Conservation (phyloP, 495 filamentous ascomycete species). For the Podospora pseudocomata region DNA sequence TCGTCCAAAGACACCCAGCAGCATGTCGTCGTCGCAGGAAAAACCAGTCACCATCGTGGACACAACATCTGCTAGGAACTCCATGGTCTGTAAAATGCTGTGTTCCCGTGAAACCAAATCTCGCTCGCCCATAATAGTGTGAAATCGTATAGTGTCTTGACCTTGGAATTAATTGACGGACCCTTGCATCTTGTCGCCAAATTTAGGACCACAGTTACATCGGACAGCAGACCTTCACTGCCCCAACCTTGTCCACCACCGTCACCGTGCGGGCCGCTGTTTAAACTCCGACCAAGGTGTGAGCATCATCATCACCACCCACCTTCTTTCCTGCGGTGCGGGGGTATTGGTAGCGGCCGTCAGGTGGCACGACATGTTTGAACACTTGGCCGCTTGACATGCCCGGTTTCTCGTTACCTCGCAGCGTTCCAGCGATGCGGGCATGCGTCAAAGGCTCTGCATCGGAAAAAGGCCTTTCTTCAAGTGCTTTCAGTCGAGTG, state of each 20-base stretch:
- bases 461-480: constrained; percentile 1
- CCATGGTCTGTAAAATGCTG: background rate
- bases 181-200: constrained; percentile 13
- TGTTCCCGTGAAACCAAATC: constrained; percentile 5
- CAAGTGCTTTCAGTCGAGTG: background rate
- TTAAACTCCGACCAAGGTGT: constrained; percentile 11
- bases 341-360: background rate
- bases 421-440: constrained; percentile 5
- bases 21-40: constrained; percentile 1
- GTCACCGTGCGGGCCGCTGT: constrained; percentile 9
- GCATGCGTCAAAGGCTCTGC: background rate
- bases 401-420: constrained; percentile 4
- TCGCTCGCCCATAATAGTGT: background rate
- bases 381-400: background rate
- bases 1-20: background rate
- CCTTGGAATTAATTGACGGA: constrained; percentile 14
- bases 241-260: constrained; percentile 3
- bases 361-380: constrained; percentile 1
- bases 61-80: background rate
- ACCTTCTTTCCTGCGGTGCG: background rate
- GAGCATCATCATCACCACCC: background rate
- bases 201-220: constrained; percentile 11
- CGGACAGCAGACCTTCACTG: constrained; percentile 1
- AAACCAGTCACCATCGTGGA: background rate
- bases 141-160: constrained; percentile 4